phyloP scores from a whole-genome alignment of 495 filamentous ascomycete species.

The Aspergillus asperescens region DNA sequence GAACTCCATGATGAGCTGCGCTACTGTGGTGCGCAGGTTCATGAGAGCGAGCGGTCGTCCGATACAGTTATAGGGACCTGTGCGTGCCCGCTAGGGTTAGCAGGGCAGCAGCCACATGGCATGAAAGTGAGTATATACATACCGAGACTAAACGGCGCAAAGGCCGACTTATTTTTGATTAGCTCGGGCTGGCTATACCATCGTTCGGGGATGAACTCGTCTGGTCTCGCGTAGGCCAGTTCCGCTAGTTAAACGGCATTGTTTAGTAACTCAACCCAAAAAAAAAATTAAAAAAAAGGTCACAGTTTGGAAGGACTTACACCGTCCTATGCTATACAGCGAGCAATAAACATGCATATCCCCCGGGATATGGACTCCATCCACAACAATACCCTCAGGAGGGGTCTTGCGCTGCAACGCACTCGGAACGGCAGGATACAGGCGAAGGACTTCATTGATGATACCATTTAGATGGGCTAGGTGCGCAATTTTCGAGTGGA shows the following conservation, averaged over 20 bases:
- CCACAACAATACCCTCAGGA: conserved; percentile 42
- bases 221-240: conserved; percentile 28
- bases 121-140: no score
- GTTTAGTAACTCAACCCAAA: no score
- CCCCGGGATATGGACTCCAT: conserved; percentile 42
- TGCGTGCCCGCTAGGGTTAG: neutral
- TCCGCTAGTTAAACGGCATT: conserved; percentile 14
- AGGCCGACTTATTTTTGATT: conserved; percentile 42
- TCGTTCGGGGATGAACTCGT: conserved; percentile 51
- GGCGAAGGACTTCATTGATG: conserved; percentile 39
- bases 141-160: conserved; percentile 41
- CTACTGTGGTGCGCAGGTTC: conserved; percentile 16
- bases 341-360: conserved; percentile 35
- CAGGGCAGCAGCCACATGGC: no score
- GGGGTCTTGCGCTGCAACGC: conserved; percentile 39
- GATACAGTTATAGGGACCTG: conserved; percentile 15
- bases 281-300: neutral
- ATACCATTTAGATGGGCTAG: conserved; percentile 37
- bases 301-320: conserved; percentile 13
- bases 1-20: conserved; percentile 14
- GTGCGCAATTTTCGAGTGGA: conserved; percentile 18
- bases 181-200: conserved; percentile 46
- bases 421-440: conserved; percentile 23
- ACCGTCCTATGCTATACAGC: conserved; percentile 23
- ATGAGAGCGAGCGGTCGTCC: conserved; percentile 13